A percentile compares a stretch with the other conserved stretches of the same genome.
Evolutionary conservation across 495 filamentous ascomycete genomes (phyloP).

Genomic region (Choiromyces venosus): DNA sequence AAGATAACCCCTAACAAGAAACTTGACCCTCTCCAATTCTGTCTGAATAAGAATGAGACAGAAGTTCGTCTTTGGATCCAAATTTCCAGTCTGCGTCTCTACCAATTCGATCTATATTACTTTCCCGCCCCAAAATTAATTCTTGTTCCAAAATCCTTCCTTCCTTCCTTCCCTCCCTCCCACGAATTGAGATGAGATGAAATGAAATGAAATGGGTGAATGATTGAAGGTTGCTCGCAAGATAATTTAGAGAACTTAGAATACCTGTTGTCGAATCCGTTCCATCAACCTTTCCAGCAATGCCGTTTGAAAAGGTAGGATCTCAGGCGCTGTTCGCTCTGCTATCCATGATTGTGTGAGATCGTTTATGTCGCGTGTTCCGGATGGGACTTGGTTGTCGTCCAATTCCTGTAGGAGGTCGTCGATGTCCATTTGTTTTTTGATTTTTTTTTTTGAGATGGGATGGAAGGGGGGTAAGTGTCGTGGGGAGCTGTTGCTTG

Average conservation of each 20-base stretch:
- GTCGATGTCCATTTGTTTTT: slow-evolving; percentile 68
- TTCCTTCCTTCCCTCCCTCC: not conserved
- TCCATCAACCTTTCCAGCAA: slow-evolving; percentile 74
- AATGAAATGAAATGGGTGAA: no score
- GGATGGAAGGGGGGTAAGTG: not conserved
- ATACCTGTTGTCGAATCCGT: slow-evolving; percentile 63
- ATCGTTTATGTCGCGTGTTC: slow-evolving; percentile 74
- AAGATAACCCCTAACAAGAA: slow-evolving; percentile 75
- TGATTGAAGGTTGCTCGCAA: not conserved
- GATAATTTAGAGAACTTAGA: not conserved
- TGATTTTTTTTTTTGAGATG: not conserved
- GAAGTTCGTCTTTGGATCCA: slow-evolving; percentile 86
- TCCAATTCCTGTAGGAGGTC: slow-evolving; percentile 74
- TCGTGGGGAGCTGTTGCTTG: not conserved
- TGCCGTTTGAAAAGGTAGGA: slow-evolving; percentile 61
- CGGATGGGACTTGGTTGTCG: slow-evolving; percentile 52
- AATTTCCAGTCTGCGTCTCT: slow-evolving; percentile 68
- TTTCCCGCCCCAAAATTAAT: slow-evolving; percentile 7
- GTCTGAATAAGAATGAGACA: slow-evolving; percentile 92
- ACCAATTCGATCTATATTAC: slow-evolving; percentile 58
- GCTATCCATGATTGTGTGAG: slow-evolving; percentile 89
- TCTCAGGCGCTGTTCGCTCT: slow-evolving; percentile 80
- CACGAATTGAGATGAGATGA: no score
- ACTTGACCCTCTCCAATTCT: slow-evolving; percentile 89
- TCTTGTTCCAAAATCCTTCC: not conserved